Conservation (phyloP, 495 filamentous ascomycete species). For the Aspergillus steynii region DNA sequence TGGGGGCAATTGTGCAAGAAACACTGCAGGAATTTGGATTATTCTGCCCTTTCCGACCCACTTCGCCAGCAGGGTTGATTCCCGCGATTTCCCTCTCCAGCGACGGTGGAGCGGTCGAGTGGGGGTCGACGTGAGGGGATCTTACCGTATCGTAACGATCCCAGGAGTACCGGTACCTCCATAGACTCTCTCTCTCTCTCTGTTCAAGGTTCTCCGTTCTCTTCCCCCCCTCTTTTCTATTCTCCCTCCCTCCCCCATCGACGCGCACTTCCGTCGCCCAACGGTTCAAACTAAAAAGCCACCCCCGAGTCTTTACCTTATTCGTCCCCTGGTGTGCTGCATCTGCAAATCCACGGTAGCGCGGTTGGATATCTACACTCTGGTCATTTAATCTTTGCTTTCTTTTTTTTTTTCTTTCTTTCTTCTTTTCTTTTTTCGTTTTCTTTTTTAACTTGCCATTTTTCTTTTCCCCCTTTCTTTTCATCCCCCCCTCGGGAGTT, state of each 20-base stretch:
- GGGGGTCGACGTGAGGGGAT: not conserved
- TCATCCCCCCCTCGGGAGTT: too few relatives aligned
- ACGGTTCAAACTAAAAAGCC: too few relatives aligned
- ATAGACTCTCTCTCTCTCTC: not conserved
- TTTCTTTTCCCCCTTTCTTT: not conserved
- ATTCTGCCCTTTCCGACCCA: too few relatives aligned
- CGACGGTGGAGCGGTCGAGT: not conserved
- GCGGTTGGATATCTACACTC: too few relatives aligned
- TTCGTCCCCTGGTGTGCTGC: too few relatives aligned
- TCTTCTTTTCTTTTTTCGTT: not conserved
- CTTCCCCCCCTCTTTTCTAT: not conserved
- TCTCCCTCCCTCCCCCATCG: not conserved
- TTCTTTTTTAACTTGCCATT: not conserved
- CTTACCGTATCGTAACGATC: not conserved
- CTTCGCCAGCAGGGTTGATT: too few relatives aligned
- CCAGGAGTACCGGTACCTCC: too few relatives aligned
- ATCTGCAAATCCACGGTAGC: too few relatives aligned
- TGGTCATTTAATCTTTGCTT: not conserved
- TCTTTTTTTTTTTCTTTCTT: not conserved
- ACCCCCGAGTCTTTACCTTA: too few relatives aligned
- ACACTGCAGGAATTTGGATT: too few relatives aligned
- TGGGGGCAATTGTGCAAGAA: too few relatives aligned
- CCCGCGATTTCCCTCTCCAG: not conserved
- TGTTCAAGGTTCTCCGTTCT: not conserved
- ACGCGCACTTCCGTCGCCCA: too few relatives aligned